Evolutionary conservation across 768 basidiomycete genomes (phyloP).

Genomic region (Phanerodontia chrysosporium): DNA sequence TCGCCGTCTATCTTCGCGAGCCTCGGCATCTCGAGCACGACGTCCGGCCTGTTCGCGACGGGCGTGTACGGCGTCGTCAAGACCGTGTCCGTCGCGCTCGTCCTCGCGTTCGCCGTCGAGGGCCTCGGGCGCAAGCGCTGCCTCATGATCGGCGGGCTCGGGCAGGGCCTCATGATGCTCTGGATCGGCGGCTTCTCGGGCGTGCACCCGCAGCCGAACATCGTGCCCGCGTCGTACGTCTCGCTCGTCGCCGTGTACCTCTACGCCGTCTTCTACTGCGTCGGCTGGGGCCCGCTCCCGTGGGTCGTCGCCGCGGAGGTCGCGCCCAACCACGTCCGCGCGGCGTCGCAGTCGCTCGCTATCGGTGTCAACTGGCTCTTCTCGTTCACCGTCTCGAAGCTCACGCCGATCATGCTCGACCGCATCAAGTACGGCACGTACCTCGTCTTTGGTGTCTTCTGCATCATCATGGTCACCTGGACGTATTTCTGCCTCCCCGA

Average conservation of each 20-base stretch:
- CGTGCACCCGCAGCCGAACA: slow-evolving; percentile 27
- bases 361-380: slow-evolving; percentile 44
- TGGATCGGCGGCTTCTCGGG: slow-evolving; percentile 31
- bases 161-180: slow-evolving; percentile 45
- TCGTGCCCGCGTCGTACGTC: slow-evolving; percentile 38
- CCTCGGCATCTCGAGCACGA: slow-evolving; percentile 42
- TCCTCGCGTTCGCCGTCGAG: slow-evolving; percentile 45
- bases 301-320: slow-evolving; percentile 43
- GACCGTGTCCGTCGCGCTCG: slow-evolving; percentile 36
- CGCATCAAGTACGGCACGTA: slow-evolving; percentile 30
- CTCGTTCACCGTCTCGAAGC: slow-evolving; percentile 41
- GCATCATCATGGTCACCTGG: slow-evolving; percentile 39
- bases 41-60: slow-evolving; percentile 44
- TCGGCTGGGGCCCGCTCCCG: slow-evolving; percentile 35
- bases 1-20: slow-evolving; percentile 47
- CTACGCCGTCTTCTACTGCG: slow-evolving; percentile 43
- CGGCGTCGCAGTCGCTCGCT: slow-evolving; percentile 29
- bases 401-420: slow-evolving; percentile 37
- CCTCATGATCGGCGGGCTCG: slow-evolving; percentile 44
- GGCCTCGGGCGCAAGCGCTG: slow-evolving; percentile 44
- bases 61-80: slow-evolving; percentile 39
- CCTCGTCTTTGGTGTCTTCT: slow-evolving; percentile 38
- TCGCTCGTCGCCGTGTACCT: slow-evolving; percentile 44
- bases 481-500: slow-evolving; percentile 43
- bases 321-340: slow-evolving; percentile 41